A percentile compares a stretch with the other conserved stretches of the same genome.
Conservation (phyloP, 441 rosid genomes). For the Kokia cookei region DNA sequence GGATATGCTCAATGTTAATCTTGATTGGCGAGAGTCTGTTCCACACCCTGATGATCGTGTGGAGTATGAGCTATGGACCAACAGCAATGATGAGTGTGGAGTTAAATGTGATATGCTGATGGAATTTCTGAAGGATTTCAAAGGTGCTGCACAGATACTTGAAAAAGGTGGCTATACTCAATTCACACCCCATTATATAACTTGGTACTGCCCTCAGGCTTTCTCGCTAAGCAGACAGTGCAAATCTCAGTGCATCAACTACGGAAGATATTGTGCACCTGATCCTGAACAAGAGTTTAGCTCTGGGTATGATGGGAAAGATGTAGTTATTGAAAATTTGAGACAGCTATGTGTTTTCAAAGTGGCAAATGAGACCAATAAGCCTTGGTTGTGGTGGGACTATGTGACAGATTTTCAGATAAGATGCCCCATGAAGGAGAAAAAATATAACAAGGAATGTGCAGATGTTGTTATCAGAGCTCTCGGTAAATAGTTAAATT, state of each 20-base stretch:
- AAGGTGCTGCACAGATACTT: constrained; percentile 84
- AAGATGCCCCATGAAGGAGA: constrained; percentile 89
- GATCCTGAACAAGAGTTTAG: constrained; percentile 86
- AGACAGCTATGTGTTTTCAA: constrained; percentile 90
- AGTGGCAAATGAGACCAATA: constrained; percentile 57
- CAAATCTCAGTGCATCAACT: constrained; percentile 91
- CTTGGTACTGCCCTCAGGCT: constrained; percentile 82
- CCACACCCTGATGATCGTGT: constrained; percentile 98
- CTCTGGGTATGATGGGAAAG: constrained; percentile 82
- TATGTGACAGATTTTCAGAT: constrained; percentile 87
- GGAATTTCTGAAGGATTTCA: constrained; percentile 71
- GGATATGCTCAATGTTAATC: constrained; percentile 90
- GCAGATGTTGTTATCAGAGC: constrained; percentile 64
- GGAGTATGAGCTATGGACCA: constrained; percentile 91
- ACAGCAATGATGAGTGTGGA: constrained; percentile 91
- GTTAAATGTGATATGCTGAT: constrained; percentile 73
- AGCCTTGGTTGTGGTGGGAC: constrained; percentile 98
- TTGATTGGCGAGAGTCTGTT: constrained; percentile 99
- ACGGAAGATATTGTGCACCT: constrained; percentile 90
- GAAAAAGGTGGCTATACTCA: constrained; percentile 68
- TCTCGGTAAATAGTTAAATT: constrained; percentile 42
- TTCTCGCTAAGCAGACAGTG: constrained; percentile 60
- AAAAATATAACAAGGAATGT: constrained; percentile 75
- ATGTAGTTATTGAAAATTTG: constrained; percentile 78
- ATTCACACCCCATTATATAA: constrained; percentile 88